These are phyloP conservation scores for Aspergillus clavatus DNA, from an alignment of 2,329 filamentous ascomycete genomes.

Conservation along the genomic window DNA sequence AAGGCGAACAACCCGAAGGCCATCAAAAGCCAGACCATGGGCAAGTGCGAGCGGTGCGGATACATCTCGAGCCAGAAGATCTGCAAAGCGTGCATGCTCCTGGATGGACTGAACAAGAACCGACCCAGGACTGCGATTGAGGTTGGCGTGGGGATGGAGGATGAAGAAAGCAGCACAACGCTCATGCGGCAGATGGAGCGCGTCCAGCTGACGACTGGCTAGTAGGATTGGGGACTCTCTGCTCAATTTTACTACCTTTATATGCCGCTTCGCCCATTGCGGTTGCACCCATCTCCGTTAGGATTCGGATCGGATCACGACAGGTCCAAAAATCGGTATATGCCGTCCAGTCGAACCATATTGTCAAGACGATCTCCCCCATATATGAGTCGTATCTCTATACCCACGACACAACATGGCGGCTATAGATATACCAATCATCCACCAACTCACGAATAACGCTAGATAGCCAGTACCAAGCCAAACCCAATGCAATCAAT, in stretches of 20 bases:
- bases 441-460: too few species aligned
- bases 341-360: too few species aligned
- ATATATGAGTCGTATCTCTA: too few species aligned
- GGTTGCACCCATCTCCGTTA: not conserved
- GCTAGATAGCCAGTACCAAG: too few species aligned
- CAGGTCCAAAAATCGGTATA: not conserved
- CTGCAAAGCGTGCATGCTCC: slow-evolving; percentile 86
- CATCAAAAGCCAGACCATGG: slow-evolving; percentile 54
- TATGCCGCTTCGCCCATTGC: not conserved
- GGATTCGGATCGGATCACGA: not conserved
- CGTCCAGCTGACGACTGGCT: slow-evolving; percentile 39
- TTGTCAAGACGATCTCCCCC: too few species aligned
- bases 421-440: not conserved
- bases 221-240: too few species aligned
- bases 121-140: slow-evolving; percentile 45
- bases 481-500: not conserved
- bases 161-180: slow-evolving; percentile 50
- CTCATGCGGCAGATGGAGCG: slow-evolving; percentile 49
- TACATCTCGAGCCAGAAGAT: slow-evolving; percentile 93
- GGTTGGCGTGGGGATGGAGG: slow-evolving; percentile 40
- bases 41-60: slow-evolving; percentile 80
- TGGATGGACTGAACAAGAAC: slow-evolving; percentile 84
- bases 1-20: slow-evolving; percentile 50
- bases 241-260: not conserved
- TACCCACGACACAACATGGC: too few species aligned